These are phyloP conservation scores for Stygiomarasmius scandens DNA, from an alignment of 1,284 basidiomycete species.

Conservation along the genomic window DNA sequence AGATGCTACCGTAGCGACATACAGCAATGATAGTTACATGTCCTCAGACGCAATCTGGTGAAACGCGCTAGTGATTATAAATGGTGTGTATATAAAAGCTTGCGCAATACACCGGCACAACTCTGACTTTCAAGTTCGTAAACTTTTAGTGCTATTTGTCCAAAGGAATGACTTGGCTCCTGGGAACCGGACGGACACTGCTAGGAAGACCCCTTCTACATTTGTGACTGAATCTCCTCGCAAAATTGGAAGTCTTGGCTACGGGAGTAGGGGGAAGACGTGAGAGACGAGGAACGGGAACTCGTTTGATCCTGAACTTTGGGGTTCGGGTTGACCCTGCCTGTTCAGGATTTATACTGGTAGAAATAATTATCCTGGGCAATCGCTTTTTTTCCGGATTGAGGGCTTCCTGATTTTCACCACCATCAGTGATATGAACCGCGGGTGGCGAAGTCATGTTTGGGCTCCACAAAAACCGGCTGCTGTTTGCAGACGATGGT, in stretches of 20 bases:
- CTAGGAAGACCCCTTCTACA: neutral
- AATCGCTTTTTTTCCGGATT: neutral
- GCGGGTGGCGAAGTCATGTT: neutral
- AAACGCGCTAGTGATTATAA: no score
- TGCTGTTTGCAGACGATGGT: no score
- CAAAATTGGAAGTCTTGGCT: neutral
- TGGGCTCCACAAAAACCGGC: no score
- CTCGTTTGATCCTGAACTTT: neutral
- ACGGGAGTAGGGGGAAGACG: neutral
- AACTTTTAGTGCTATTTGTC: no score
- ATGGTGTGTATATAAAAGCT: no score
- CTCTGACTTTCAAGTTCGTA: no score
- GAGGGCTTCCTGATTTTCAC: no score
- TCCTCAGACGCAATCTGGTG: no score
- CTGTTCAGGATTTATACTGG: neutral
- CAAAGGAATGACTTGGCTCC: neutral
- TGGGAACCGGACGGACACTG: neutral
- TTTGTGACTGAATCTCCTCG: neutral
- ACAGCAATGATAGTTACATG: no score
- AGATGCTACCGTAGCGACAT: no score
- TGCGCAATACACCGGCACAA: no score
- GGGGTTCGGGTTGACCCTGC: neutral
- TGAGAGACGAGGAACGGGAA: slow-evolving; percentile 3
- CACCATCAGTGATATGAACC: neutral
- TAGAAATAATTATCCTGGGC: neutral